These are phyloP conservation scores for Beauveria caledonica DNA, from an alignment of 2,329 filamentous ascomycete species.

Conservation along the genomic window DNA sequence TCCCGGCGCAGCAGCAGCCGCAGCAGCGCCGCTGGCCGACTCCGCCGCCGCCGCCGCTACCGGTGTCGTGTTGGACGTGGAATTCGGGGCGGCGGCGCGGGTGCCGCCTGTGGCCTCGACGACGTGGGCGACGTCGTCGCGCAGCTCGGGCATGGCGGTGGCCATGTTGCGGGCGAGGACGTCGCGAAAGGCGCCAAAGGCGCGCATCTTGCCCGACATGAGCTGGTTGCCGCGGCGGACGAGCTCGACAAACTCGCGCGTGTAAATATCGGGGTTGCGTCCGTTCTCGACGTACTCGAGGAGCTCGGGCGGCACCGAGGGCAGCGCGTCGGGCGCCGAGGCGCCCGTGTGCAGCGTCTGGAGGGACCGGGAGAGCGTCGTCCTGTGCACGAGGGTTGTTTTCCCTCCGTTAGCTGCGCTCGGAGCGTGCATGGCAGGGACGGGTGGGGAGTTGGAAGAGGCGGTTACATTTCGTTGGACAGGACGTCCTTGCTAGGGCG, in stretches of 20 bases:
- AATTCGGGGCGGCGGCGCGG: background rate
- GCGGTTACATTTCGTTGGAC: conserved; percentile 38
- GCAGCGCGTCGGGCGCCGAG: conserved; percentile 34
- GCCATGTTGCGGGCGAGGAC: conserved; percentile 51
- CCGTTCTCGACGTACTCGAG: conserved; percentile 63
- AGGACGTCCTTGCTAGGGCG: conserved; percentile 49
- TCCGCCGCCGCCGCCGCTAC: background rate
- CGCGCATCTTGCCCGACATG: conserved; percentile 54
- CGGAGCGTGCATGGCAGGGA: no score
- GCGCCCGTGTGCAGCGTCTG: conserved; percentile 33
- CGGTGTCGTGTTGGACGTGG: background rate
- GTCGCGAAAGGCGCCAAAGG: conserved; percentile 54
- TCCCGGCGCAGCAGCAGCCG: background rate
- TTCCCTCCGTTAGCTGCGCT: background rate
- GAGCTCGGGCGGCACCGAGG: conserved; percentile 52
- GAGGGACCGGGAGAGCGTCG: conserved; percentile 31
- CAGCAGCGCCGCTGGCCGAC: background rate
- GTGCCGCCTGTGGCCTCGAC: conserved; percentile 37
- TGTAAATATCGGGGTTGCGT: conserved; percentile 67
- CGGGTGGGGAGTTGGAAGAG: background rate
- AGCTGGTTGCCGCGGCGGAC: conserved; percentile 59
- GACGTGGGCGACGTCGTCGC: conserved; percentile 43
- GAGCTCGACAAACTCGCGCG: conserved; percentile 63
- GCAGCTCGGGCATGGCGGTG: conserved; percentile 50
- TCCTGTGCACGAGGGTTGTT: conserved; percentile 19